phyloP scores from a whole-genome alignment of 2,329 filamentous ascomycete genomes.

The Arthrobotrys entomopaga region DNA sequence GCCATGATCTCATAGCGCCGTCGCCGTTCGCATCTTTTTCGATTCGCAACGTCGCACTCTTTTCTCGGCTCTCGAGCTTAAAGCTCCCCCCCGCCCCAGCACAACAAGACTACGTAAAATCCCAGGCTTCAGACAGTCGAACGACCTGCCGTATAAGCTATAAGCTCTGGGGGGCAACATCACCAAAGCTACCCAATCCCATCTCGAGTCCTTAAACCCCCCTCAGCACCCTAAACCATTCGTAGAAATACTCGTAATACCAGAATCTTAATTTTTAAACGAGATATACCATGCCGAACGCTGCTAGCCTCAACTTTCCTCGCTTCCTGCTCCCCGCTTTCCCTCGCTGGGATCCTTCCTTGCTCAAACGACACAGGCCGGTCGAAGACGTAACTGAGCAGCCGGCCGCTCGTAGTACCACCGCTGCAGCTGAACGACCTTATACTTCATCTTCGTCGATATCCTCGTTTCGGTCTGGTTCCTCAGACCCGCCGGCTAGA shows the following conservation, averaged over 20 bases:
- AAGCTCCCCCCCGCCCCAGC: not conserved
- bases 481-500: conserved; percentile 11
- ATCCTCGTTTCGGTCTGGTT: not conserved
- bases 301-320: conserved; percentile 44
- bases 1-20: no score
- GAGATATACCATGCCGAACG: conserved; percentile 13
- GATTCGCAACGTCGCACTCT: not conserved
- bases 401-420: not conserved
- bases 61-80: no score
- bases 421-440: conserved; percentile 3
- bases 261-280: no score
- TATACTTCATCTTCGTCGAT: not conserved
- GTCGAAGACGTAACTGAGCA: conserved; percentile 45
- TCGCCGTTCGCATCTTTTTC: not conserved
- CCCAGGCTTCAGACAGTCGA: not conserved
- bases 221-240: conserved; percentile 14
- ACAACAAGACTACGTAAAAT: not conserved
- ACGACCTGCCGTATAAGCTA: conserved; percentile 12
- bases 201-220: conserved; percentile 2
- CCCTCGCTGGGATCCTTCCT: conserved; percentile 46
- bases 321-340: conserved; percentile 53
- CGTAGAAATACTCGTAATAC: conserved; percentile 1
- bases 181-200: not conserved
- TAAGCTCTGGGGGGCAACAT: not conserved
- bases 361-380: conserved; percentile 40